Base-by-base conservation (phyloP, 1,284 basidiomycete genomes). In the Trametes sp. region DNA sequence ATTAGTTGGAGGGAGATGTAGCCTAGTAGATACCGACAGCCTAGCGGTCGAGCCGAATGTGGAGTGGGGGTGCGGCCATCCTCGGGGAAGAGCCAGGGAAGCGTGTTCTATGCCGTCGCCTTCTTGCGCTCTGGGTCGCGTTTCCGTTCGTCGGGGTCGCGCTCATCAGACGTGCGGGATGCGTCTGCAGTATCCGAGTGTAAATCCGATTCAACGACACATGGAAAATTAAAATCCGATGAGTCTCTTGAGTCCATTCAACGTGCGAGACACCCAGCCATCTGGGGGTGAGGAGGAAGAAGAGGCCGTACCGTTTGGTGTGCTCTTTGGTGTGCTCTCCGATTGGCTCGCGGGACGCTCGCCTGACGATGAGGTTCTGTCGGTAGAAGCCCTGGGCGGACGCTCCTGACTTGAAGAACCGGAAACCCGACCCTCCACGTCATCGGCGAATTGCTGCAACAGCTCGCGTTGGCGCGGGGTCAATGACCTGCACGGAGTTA, bases 371-470 rank as follows among this genome's bases (percentile, higher is more conserved):
- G 67, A 49, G 38, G 62, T 54, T 50, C 55, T 58, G 51, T 71
- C 70, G 48, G 62, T 62, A 54, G 67, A 62, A 45, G 66, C 45
- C 48, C 48, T 57, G 9, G 45, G 36, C 41, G 61, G 36, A 35
- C 44, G 54, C 46, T 69, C 64, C 61, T 71, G 72, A 55, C 69
- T 67, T 67, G 61, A 58, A 58, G 33, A 67, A 55, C 48, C 64
- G 26, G 73, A 69, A 38, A 76, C 75, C 66, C 84, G 84, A 61
- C 93, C 94, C 78, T 96, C 95, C 21, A 94, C 84, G 69, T 97
- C 95, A 75, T 97, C 94, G n/a, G 94, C 96, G 72, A 94, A 98
- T 68, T 88, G 86, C 76, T 98, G 91, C 54, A 98, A 75, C 65
- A 98, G 88, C 75, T 94, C 89, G 63, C 92, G 89, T 81, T 98